phyloP scores from a whole-genome alignment of 805 yeast genomes.

The Jamesozyma gamospora region DNA sequence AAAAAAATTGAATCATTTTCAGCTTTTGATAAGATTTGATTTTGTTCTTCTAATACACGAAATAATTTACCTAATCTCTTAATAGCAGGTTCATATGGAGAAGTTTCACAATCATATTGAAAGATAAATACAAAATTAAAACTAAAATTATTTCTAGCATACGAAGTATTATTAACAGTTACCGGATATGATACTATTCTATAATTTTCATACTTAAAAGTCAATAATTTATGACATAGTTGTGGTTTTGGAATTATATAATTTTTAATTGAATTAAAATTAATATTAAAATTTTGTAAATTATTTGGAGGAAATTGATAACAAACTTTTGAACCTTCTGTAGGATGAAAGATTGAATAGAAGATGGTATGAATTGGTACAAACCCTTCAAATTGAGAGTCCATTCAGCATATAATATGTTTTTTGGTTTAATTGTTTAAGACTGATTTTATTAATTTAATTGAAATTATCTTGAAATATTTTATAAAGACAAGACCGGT shows the following conservation, averaged over 20 bases:
- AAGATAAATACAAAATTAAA: slow-evolving; percentile 92
- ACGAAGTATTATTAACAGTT: slow-evolving; percentile 58
- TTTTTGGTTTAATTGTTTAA: no score
- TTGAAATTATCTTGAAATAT: no score
- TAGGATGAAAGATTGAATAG: slow-evolving; percentile 88
- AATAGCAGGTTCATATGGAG: slow-evolving; percentile 80
- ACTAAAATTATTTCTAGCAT: slow-evolving; percentile 84
- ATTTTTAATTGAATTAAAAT: slow-evolving; percentile 79
- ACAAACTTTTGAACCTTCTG: slow-evolving; percentile 86
- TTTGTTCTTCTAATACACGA: slow-evolving; percentile 82
- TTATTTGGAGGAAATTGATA: slow-evolving; percentile 80
- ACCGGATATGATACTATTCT: slow-evolving; percentile 85
- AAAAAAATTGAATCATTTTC: slow-evolving; percentile 31
- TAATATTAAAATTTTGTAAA: slow-evolving; percentile 35
- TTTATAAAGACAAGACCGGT: no score
- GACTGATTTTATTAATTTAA: no score
- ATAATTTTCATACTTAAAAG: slow-evolving; percentile 60
- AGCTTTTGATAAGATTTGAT: slow-evolving; percentile 54
- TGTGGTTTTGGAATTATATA: slow-evolving; percentile 91
- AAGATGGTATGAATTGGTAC: slow-evolving; percentile 83
- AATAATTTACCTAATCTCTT: slow-evolving; percentile 82
- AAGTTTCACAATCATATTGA: slow-evolving; percentile 66
- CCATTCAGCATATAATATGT: slow-evolving; percentile 9
- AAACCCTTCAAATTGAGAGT: slow-evolving; percentile 47
- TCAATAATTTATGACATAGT: slow-evolving; percentile 70